These are phyloP conservation scores for Conidiobolus incongruus DNA, from an alignment of 371 early-diverging fungal genomes.

Conservation along the genomic window DNA sequence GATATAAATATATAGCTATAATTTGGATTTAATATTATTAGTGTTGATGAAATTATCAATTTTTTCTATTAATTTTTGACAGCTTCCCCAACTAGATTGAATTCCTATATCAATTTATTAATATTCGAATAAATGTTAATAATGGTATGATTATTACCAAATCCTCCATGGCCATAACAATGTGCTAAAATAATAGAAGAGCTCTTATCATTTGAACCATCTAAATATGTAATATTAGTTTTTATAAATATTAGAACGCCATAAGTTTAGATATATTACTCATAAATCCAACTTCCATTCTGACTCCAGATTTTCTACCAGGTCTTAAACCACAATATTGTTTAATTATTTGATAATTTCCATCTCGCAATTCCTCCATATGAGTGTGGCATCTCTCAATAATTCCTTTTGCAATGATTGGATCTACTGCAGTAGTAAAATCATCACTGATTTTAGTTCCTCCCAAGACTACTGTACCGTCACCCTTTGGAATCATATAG, in stretches of 20 bases:
- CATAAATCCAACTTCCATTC: constrained; percentile 32
- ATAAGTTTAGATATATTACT: no score
- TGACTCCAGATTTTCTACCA: constrained; percentile 37
- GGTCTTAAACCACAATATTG: constrained; percentile 51
- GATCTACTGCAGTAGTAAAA: constrained; percentile 6
- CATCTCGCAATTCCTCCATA: constrained; percentile 12
- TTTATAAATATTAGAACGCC: constrained; percentile 7
- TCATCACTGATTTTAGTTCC: constrained; percentile 19
- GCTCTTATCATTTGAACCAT: constrained; percentile 5
- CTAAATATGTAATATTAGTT: not conserved
- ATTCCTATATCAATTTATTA: no score
- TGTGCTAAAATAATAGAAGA: constrained; percentile 27
- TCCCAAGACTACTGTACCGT: constrained; percentile 51
- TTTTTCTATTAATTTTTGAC: no score
- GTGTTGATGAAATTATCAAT: no score
- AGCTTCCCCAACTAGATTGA: no score
- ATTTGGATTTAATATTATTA: no score
- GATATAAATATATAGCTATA: no score
- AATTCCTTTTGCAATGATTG: constrained; percentile 16
- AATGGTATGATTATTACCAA: no score
- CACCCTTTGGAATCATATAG: constrained; percentile 57
- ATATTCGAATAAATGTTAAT: no score
- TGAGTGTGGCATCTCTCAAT: constrained; percentile 23
- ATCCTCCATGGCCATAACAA: constrained; percentile 65
- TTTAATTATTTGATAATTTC: constrained; percentile 26